phyloP scores from a whole-genome alignment of 805 yeast genomes.

The Priceomyces haplophilus region DNA sequence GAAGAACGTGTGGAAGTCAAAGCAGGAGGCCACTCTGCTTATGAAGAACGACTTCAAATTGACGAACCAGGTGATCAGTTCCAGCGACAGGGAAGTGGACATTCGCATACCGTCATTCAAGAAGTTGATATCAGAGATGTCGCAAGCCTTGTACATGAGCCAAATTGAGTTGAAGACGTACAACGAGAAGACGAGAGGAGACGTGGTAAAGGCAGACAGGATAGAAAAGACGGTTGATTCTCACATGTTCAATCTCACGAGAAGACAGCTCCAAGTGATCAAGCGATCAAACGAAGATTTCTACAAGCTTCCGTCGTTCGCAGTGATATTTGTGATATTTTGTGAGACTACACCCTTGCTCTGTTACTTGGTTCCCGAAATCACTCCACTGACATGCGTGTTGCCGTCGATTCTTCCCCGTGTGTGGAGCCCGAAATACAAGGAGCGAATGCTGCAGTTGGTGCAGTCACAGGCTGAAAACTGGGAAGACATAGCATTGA shows the following conservation, averaged over 20 bases:
- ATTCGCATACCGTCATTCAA: constrained; percentile 30
- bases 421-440: constrained; percentile 23
- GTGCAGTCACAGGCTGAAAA: constrained; percentile 9
- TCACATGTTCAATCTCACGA: constrained; percentile 36
- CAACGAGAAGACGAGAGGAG: constrained; percentile 16
- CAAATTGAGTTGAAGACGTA: constrained; percentile 33
- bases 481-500: constrained; percentile 22
- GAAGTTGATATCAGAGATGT: constrained; percentile 35
- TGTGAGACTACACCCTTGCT: constrained; percentile 54
- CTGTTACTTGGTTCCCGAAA: constrained; percentile 51
- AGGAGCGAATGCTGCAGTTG: constrained; percentile 9
- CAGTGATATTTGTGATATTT: constrained; percentile 44
- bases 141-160: constrained; percentile 32
- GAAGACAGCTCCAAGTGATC: constrained; percentile 50
- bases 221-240: constrained; percentile 8
- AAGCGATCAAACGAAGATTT: constrained; percentile 50
- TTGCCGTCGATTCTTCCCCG: constrained; percentile 45
- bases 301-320: constrained; percentile 52
- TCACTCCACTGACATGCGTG: constrained; percentile 58
- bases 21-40: constrained; percentile 16
- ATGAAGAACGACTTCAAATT: constrained; percentile 18
- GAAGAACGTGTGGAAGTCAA: constrained; percentile 50
- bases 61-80: constrained; percentile 16
- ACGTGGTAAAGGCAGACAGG: constrained; percentile 16
- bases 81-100: constrained; percentile 21